Percentiles rank a stretch among this genome's conserved stretches.
phyloP scores from a whole-genome alignment of 1,284 basidiomycete genomes.

The Tremellales sp. region DNA sequence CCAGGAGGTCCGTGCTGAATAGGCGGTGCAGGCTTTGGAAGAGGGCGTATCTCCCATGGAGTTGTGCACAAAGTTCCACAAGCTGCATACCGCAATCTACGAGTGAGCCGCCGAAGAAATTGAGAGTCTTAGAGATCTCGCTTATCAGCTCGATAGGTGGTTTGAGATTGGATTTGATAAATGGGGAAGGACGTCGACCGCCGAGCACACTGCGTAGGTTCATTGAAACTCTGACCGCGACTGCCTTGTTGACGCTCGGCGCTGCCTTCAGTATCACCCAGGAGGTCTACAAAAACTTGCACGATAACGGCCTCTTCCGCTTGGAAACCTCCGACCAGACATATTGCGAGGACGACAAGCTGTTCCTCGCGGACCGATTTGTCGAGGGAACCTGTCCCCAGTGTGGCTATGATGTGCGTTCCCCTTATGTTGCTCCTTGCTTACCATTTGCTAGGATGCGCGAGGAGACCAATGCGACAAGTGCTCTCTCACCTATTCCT shows the following conservation, averaged over 20 bases:
- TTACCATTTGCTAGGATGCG: constrained; percentile 62
- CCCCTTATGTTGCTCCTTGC: neutral
- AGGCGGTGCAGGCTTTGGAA: constrained; percentile 72
- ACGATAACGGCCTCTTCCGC: constrained; percentile 69
- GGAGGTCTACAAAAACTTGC: constrained; percentile 77
- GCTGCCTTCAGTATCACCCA: constrained; percentile 68
- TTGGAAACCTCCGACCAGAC: constrained; percentile 85
- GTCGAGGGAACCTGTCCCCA: constrained; percentile 92
- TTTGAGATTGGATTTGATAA: constrained; percentile 77
- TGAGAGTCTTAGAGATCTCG: constrained; percentile 9
- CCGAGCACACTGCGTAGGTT: constrained; percentile 78
- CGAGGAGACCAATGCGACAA: constrained; percentile 98
- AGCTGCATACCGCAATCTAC: constrained; percentile 87
- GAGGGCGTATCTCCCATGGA: constrained; percentile 82
- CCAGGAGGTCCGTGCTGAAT: neutral
- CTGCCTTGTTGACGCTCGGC: constrained; percentile 1
- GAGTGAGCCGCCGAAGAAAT: constrained; percentile 55
- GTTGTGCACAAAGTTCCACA: constrained; percentile 91
- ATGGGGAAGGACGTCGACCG: constrained; percentile 93
- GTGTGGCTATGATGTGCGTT: constrained; percentile 72
- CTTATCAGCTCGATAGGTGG: constrained; percentile 28
- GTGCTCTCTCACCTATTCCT: constrained; percentile 82
- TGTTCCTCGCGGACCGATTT: constrained; percentile 93
- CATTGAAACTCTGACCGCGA: neutral
- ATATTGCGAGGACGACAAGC: constrained; percentile 84